These are phyloP conservation scores for Podospora appendiculata DNA, from an alignment of 495 filamentous ascomycete genomes.

Conservation along the genomic window DNA sequence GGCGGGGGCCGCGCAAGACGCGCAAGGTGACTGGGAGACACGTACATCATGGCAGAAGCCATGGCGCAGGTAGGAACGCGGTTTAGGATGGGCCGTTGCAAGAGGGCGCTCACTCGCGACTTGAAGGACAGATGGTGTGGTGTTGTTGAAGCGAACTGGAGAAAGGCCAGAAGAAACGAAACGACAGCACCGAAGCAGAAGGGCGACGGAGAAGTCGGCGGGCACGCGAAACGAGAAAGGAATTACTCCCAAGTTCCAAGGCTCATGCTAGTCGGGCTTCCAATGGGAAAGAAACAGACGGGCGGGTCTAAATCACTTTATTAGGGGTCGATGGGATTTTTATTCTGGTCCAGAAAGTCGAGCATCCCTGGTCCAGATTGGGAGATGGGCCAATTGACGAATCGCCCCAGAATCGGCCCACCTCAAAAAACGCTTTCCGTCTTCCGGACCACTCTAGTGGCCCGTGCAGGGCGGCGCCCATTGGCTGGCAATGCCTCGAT, in stretches of 20 bases:
- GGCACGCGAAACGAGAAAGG: constrained; percentile 4
- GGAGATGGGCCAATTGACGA: constrained; percentile 3
- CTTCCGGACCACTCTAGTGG: constrained; percentile 12
- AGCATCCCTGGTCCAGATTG: not conserved
- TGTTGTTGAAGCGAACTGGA: too few relatives aligned
- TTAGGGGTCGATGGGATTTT: constrained; percentile 11
- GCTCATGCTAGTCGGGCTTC: not conserved
- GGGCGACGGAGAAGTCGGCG: too few relatives aligned
- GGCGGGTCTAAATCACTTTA: not conserved
- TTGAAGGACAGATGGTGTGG: too few relatives aligned
- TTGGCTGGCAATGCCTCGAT: not conserved
- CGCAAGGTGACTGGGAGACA: not conserved
- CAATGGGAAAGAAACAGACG: not conserved
- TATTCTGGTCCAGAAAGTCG: constrained; percentile 1
- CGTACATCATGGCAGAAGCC: constrained; percentile 33
- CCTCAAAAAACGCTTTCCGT: constrained; percentile 14
- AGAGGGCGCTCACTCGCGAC: too few relatives aligned
- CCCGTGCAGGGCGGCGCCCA: not conserved
- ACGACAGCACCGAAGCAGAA: too few relatives aligned
- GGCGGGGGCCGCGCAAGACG: not conserved
- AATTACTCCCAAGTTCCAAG: not conserved
- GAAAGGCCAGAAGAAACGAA: too few relatives aligned
- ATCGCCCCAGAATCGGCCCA: constrained; percentile 25
- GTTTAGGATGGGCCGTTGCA: not conserved
- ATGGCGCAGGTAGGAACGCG: constrained; percentile 18